These are phyloP conservation scores for Paraphaeosphaeria minitans DNA, from an alignment of 2,329 filamentous ascomycete species.

Conservation along the genomic window DNA sequence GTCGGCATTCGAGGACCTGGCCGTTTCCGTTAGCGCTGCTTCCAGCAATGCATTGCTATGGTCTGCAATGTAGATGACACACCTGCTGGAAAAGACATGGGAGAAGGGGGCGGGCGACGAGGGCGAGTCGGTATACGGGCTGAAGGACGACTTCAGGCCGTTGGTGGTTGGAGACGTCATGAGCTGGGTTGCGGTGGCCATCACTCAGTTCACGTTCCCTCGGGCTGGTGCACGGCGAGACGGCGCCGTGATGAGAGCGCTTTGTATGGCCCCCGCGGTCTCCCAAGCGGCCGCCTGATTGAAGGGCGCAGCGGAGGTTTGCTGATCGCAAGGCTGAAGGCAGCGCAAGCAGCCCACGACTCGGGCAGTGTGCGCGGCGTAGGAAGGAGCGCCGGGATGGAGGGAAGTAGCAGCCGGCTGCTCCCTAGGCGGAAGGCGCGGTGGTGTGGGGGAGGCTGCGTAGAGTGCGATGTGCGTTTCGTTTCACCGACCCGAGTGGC, in stretches of 20 bases:
- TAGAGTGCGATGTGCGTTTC: constrained; percentile 13
- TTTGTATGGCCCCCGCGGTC: constrained; percentile 14
- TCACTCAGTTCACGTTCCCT: constrained; percentile 31
- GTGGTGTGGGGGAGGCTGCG: constrained; percentile 10
- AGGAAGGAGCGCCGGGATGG: constrained; percentile 26
- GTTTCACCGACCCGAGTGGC: constrained; percentile 19
- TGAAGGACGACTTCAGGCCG: constrained; percentile 53
- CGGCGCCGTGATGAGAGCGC: constrained; percentile 20
- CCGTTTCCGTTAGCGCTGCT: constrained; percentile 36
- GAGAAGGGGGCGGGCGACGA: constrained; percentile 54
- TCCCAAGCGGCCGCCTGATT: constrained; percentile 17
- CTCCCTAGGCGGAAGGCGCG: constrained; percentile 15
- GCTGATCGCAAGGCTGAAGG: constrained; percentile 29
- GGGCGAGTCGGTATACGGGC: constrained; percentile 58
- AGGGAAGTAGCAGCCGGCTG: constrained; percentile 28
- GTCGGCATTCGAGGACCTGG: constrained; percentile 52
- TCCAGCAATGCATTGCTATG: not conserved
- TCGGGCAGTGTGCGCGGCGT: constrained; percentile 14
- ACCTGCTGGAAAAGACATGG: constrained; percentile 50
- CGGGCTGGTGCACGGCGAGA: constrained; percentile 34
- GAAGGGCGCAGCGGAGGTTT: constrained; percentile 9
- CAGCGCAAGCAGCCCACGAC: no score
- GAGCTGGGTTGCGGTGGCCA: constrained; percentile 50
- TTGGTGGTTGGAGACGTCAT: constrained; percentile 50
- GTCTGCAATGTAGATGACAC: constrained; percentile 21